phyloP scores from a whole-genome alignment of 2,329 filamentous ascomycete species.

The Penicillium sp. region DNA sequence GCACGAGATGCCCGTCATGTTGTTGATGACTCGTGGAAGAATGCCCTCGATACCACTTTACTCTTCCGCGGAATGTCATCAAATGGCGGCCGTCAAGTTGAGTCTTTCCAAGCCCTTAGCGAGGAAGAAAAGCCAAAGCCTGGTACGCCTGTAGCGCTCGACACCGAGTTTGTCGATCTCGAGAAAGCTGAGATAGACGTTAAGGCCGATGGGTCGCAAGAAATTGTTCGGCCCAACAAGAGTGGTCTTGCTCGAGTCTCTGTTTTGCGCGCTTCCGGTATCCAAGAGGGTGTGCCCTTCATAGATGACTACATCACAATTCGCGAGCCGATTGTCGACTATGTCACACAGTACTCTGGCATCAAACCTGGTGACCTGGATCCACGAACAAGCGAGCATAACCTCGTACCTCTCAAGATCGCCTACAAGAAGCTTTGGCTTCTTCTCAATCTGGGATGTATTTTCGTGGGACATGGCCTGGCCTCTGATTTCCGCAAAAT shows the following conservation, averaged over 20 bases:
- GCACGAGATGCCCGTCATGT: constrained; percentile 76
- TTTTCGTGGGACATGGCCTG: constrained; percentile 90
- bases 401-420: constrained; percentile 81
- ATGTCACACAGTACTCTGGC: constrained; percentile 90
- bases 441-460: constrained; percentile 87
- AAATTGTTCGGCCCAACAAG: constrained; percentile 87
- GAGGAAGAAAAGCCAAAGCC: constrained; percentile 66
- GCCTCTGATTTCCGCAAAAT: constrained; percentile 97
- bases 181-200: constrained; percentile 94
- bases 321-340: constrained; percentile 88
- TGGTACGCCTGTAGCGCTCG: constrained; percentile 79
- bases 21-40: constrained; percentile 84
- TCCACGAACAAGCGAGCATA: constrained; percentile 72
- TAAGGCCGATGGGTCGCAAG: constrained; percentile 87
- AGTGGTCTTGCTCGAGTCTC: constrained; percentile 92
- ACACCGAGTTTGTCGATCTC: constrained; percentile 93
- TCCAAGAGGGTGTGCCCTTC: constrained; percentile 79
- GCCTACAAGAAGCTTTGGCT: constrained; percentile 99
- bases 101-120: constrained; percentile 40
- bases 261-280: constrained; percentile 76
- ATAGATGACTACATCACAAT: constrained; percentile 97
- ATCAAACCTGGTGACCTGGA: constrained; percentile 86
- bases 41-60: constrained; percentile 77
- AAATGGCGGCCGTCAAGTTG: constrained; percentile 43
- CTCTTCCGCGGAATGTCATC: constrained; percentile 72